Evolutionary conservation across 805 yeast genomes (phyloP).

Genomic region (Candida caryicola): DNA sequence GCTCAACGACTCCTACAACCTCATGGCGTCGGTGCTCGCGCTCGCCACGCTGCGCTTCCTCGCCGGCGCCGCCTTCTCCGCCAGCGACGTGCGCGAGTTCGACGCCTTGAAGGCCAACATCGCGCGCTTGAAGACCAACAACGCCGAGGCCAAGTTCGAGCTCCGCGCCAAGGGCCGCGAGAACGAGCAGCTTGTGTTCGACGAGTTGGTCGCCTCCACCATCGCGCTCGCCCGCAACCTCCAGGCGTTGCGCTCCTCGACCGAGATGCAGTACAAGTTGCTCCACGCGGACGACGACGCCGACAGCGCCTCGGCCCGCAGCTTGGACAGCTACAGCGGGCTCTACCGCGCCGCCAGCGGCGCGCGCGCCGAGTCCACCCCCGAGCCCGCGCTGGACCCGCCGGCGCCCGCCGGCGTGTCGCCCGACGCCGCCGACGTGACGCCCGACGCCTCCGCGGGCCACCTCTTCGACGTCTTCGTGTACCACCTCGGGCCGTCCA

Average conservation of each 20-base stretch:
- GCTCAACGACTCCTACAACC: constrained; percentile 50
- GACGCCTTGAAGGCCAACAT: constrained; percentile 41
- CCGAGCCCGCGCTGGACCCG: not conserved
- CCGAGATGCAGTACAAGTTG: constrained; percentile 62
- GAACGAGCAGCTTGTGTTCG: constrained; percentile 45
- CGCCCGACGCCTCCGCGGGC: constrained; percentile 3
- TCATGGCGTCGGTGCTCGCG: constrained; percentile 49
- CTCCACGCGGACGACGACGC: constrained; percentile 28
- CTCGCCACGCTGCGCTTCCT: constrained; percentile 48
- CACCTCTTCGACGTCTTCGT: constrained; percentile 67
- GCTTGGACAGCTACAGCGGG: constrained; percentile 23
- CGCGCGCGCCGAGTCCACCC: not conserved
- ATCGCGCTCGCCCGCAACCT: constrained; percentile 52
- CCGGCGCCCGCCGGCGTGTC: not conserved
- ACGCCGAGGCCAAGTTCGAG: constrained; percentile 66
- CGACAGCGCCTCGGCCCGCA: constrained; percentile 18
- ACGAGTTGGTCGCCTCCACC: constrained; percentile 49
- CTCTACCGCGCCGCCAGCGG: not conserved
- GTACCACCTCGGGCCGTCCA: constrained; percentile 67
- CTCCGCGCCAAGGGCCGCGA: constrained; percentile 53
- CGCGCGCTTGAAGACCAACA: constrained; percentile 32
- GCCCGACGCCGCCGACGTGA: not conserved
- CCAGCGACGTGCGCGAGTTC: constrained; percentile 36
- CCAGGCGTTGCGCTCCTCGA: constrained; percentile 66
- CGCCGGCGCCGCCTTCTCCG: constrained; percentile 44